Conservation (phyloP, 2,329 filamentous ascomycete genomes). For the Colletotrichum sp. region DNA sequence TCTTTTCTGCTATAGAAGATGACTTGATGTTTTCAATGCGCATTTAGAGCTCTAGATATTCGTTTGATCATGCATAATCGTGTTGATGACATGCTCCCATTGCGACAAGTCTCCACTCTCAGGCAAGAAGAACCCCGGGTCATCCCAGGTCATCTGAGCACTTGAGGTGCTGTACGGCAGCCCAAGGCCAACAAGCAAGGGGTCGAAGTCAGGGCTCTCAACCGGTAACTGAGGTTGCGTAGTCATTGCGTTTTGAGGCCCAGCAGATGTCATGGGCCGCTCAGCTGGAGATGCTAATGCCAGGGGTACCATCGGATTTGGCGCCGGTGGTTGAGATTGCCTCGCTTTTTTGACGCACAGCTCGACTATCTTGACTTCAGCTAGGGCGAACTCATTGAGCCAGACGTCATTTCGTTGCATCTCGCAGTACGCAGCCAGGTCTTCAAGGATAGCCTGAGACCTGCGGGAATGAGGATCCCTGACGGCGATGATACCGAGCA, state of each 20-base stretch:
- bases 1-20: accelerated
- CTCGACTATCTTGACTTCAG: slow-evolving; percentile 46
- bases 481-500: slow-evolving; percentile 35
- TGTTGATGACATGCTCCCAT: slow-evolving; percentile 16
- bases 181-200: neutral
- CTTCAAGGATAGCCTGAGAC: slow-evolving; percentile 38
- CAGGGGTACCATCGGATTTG: neutral
- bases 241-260: neutral
- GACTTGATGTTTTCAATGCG: neutral
- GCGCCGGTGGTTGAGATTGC: neutral
- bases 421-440: slow-evolving; percentile 44
- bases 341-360: slow-evolving; percentile 37
- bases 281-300: neutral
- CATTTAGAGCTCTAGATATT: neutral
- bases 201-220: slow-evolving; percentile 6
- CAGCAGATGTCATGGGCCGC: neutral
- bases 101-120: slow-evolving; percentile 9
- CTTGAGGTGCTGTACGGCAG: slow-evolving; percentile 16
- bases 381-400: slow-evolving; percentile 44
- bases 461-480: slow-evolving; percentile 32
- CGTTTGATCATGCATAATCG: slow-evolving; percentile 12
- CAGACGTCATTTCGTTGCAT: slow-evolving; percentile 43
- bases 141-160: slow-evolving; percentile 17
- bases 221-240: slow-evolving; percentile 9
- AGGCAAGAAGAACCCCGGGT: neutral